Conservation (phyloP, 306 rosid genomes). For the Glycine soja region DNA sequence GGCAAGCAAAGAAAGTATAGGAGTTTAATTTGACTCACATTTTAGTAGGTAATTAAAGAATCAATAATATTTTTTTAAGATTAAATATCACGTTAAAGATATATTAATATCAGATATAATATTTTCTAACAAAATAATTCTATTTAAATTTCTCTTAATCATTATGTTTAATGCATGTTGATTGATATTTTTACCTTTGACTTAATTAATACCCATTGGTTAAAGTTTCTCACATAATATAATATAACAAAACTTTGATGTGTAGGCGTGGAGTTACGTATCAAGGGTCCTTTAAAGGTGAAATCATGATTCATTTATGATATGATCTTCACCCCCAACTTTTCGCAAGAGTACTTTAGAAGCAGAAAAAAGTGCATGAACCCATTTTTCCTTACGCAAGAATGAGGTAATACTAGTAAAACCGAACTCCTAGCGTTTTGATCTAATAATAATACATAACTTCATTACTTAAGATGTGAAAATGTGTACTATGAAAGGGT, state of each 20-base stretch:
- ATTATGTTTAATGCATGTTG: background rate
- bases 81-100: background rate
- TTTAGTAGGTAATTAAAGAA: background rate
- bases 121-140: background rate
- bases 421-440: background rate
- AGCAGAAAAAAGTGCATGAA: conserved; percentile 11
- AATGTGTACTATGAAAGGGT: conserved; percentile 21
- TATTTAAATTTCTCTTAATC: background rate
- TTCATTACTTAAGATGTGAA: background rate
- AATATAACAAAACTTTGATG: background rate
- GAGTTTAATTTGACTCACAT: background rate
- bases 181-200: conserved; percentile 11
- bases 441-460: background rate
- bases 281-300: background rate
- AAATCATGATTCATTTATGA: conserved; percentile 16
- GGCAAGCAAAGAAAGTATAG: background rate
- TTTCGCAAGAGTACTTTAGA: background rate
- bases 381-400: conserved; percentile 1
- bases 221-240: conserved; percentile 47
- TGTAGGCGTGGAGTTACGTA: background rate
- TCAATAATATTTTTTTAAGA: background rate
- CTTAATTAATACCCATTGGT: conserved; percentile 37
- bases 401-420: background rate
- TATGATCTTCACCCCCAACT: background rate
- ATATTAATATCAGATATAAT: background rate